Conservation (phyloP, 345 rosid species). For the Psidium friedrichsthalianum region DNA sequence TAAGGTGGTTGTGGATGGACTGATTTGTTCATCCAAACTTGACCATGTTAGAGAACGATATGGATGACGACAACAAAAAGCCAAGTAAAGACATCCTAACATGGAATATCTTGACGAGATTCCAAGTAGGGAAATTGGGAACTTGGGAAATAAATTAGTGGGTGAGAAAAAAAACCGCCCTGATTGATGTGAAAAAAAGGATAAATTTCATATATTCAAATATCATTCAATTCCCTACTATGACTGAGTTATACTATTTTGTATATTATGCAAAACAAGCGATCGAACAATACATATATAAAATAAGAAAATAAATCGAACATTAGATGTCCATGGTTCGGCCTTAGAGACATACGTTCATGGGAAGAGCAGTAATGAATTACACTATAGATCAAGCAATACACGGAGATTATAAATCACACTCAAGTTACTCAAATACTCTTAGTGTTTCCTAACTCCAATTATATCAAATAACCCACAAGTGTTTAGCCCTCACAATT, state of each 20-base stretch:
- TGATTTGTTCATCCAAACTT: slow-evolving; percentile 5
- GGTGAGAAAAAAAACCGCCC: neutral
- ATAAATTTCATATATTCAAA: neutral
- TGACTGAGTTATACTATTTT: neutral
- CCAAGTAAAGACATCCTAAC: neutral
- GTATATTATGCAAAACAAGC: too few relatives aligned
- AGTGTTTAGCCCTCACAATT: too few relatives aligned
- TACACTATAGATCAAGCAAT: too few relatives aligned
- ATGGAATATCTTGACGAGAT: neutral
- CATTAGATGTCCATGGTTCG: too few relatives aligned
- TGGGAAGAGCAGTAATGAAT: too few relatives aligned
- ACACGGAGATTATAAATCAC: too few relatives aligned
- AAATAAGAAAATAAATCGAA: too few relatives aligned
- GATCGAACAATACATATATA: too few relatives aligned
- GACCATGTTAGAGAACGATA: neutral
- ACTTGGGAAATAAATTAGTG: neutral
- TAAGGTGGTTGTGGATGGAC: slow-evolving; percentile 1
- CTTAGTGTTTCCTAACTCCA: too few relatives aligned
- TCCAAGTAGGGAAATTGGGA: neutral
- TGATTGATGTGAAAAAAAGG: neutral
- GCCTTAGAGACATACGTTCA: too few relatives aligned
- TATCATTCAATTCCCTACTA: neutral
- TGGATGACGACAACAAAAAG: neutral
- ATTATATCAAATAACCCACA: too few relatives aligned
- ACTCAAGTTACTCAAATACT: too few relatives aligned